These are phyloP conservation scores for Rhizophagus sp. DNA, from an alignment of 192 early-diverging fungal genomes.

Conservation along the genomic window DNA sequence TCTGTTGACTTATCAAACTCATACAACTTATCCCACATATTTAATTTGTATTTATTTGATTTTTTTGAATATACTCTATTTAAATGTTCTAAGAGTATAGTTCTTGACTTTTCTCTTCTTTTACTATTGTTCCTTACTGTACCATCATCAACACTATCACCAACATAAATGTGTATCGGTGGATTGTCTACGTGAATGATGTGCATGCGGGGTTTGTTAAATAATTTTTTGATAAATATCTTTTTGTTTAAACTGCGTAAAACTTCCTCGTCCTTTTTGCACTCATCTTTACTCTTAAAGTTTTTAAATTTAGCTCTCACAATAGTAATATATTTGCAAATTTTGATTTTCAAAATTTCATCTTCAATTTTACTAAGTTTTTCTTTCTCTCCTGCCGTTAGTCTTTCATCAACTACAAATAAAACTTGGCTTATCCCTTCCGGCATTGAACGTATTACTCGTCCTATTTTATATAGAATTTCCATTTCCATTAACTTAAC, in stretches of 20 bases:
- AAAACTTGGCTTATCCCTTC: conserved; percentile 5
- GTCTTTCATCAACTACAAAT: neutral
- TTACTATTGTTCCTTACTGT: neutral
- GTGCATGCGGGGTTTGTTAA: too few species aligned
- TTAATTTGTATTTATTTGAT: too few species aligned
- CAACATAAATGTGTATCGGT: neutral
- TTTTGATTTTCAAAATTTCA: neutral
- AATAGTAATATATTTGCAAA: neutral
- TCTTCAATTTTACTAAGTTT: too few species aligned
- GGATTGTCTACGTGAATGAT: conserved; percentile 20
- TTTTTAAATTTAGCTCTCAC: neutral
- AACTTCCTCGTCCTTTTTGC: neutral
- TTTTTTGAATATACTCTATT: neutral
- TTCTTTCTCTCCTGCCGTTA: neutral
- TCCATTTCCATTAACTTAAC: neutral
- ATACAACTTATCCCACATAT: too few species aligned
- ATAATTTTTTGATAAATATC: too few species aligned
- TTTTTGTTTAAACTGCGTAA: neutral
- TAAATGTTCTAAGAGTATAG: neutral
- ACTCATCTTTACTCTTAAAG: neutral
- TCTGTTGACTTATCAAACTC: too few species aligned
- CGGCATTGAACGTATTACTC: neutral
- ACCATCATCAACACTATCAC: too few species aligned
- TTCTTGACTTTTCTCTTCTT: neutral
- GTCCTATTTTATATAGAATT: too few species aligned